Base-by-base conservation (phyloP, 2,329 filamentous ascomycete species). In the Fusarium sp. region DNA sequence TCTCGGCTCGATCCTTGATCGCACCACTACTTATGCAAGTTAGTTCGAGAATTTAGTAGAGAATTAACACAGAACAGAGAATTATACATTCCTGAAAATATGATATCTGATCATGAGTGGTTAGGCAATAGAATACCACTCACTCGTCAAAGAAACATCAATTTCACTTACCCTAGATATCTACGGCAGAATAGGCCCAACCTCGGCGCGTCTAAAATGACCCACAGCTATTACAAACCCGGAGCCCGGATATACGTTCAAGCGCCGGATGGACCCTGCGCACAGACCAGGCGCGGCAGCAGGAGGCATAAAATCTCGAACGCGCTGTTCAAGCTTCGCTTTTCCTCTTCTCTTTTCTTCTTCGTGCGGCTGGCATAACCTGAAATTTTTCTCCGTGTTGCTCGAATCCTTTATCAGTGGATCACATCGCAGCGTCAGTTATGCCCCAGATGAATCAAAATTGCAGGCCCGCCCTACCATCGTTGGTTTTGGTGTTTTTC, bases 361-460 rank as follows among this genome's bases (percentile, higher is more conserved):
- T 86, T 92, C 84, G 90, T 94, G 91, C 91, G 91, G 91, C 90
- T 83, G 89, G 89, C 88, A 90, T 88, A 85, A 90, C 86, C 82
- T 81, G 78, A 82, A 85, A 83, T 81, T 83, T 78, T 87, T 87
- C 87, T 87, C 90, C 90, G 89, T 92, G 90, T 94, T 94, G 90
- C 91, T 91, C 90, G 87, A 84, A 84, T 89, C 83, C 83, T 77
- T 77, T 52, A 78, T 76, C 74, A 80, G 89, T 85, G 83, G 83
- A 85, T 83, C 68, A 69, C 68, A 75, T 81, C 81, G 79, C 74
- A 89, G 91, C 90, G 91, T 94, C 91, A 89, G 87, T 91, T 88
- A 86, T 87, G 89, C 88, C 90, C 86, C 87, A 94, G 91, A 92
- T 77, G 65, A 81, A 91, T 82, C 81, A 86, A 85, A 92, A 95